Percentiles rank a stretch among this genome's conserved stretches.
These are phyloP conservation scores for Dictyostelium firmibasis DNA, from an alignment of 78 protist genomes.

Conservation along the genomic window DNA sequence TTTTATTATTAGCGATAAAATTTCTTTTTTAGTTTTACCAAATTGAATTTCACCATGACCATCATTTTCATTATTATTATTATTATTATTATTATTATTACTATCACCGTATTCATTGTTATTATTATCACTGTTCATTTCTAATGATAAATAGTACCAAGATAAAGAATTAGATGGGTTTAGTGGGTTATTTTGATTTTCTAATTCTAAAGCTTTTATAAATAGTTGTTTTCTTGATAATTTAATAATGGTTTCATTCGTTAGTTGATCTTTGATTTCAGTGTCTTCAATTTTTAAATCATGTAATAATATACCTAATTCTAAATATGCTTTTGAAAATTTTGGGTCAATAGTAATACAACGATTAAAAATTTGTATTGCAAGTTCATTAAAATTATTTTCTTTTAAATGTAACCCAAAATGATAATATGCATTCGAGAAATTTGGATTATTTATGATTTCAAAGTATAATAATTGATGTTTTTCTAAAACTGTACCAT, in stretches of 20 bases:
- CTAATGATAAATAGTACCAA: not conserved
- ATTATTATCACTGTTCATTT: not conserved
- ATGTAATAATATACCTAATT: not conserved
- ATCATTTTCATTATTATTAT: not conserved
- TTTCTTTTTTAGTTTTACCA: not conserved
- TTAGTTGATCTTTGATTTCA: not conserved
- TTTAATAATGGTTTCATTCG: not conserved
- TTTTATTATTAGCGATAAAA: not conserved
- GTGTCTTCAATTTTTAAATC: not conserved
- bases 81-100: no score
- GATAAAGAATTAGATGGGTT: no score
- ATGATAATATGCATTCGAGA: not conserved
- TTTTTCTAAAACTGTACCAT: not conserved
- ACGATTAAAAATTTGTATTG: not conserved
- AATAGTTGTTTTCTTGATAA: not conserved
- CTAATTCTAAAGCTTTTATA: not conserved
- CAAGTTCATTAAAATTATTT: not conserved
- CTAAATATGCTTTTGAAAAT: not conserved
- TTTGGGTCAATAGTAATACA: not conserved
- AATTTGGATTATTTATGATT: not conserved
- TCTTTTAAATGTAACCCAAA: not conserved
- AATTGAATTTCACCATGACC: not conserved
- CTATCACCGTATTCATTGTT: no score
- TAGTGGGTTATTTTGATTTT: not conserved
- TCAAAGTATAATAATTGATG: not conserved